Evolutionary conservation across 2,329 filamentous ascomycete genomes (phyloP), one percentile per base, ranked within the genome.

Genomic region (Aspergillus texensis): DNA sequence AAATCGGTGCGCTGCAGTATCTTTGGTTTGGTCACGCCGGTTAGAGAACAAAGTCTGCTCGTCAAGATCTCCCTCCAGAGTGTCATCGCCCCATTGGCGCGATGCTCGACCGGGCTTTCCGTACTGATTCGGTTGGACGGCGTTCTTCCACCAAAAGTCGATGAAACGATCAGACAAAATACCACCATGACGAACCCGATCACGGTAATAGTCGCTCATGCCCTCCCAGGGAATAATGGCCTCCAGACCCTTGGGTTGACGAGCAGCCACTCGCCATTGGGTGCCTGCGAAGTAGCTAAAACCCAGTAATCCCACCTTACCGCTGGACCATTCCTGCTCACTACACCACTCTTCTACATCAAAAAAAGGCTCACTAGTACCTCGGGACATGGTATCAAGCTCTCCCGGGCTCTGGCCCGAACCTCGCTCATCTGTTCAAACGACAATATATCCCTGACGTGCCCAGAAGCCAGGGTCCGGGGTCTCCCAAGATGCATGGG

Each of bases 41-140:
- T 67, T 70, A 5, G 32, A 50, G 0, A 43, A 12, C 8, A 70
- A 45, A 24, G 67, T 60, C 28, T 67, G 65, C 32, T 58, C 61
- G 0, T 41, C 19, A 14, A 72, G 58, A 41, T 68, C 63, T 1
- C 70, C 70, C 46, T 72, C 71, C 14, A 72, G 48, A 3, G 70
- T 71, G 39, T 72, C 70, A 2, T 61, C 60, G 1, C 71, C 71
- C 70, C 70, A 70, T 5, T 70, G 65, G 2, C 65, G 58, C 1
- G 60, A 62, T 2, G 68, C 64, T 14, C 63, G 52, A 1, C 68
- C 70, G 11, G 67, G 63, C 4, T 63, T n/a, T 1, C 68, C 89
- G 65, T 91, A 91, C 71, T 91, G 89, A 67, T 91, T 91, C 0
- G 82, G 79, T 8, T 88, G 77, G 6, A 90, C 86, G 70, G 89